Base-by-base conservation (phyloP, 2,329 filamentous ascomycete genomes). In the Trichoderma citrinoviride region DNA sequence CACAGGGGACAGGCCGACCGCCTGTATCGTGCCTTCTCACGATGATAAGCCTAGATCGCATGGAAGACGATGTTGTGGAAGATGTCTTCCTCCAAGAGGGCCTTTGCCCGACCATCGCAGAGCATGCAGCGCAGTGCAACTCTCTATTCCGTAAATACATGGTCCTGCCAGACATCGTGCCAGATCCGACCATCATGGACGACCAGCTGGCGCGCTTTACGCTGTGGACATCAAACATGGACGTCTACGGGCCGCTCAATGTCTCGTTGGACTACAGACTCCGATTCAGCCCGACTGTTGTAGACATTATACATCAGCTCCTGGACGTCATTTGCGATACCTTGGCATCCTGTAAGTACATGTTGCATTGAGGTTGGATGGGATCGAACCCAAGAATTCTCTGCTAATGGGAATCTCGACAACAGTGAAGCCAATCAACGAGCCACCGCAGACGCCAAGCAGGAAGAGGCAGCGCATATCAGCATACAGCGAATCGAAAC, bases 31-130 rank as follows among this genome's bases (percentile, higher is more conserved):
- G 40, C 5, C 21, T 6, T 41, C 33, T 25, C 56, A 15, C 27
- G 19, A 60, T 60, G 44, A 15, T 12, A 23, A 41, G 14, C 21
- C 15, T 40, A 21, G 44, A 60, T 40, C 56, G 29, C 19, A 60
- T 41, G 56, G 56, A 49, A 25, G 56, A 60, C n/a, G 56, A 60
- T 27, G 3, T 44, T 14, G 53, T 55, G 17, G 56, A 58, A 49
- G 56, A 60, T 40, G 56, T 60, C 56, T 49, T 60, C 17, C 56
- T 60, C 29, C 56, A 60, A 60, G 56, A 60, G 44, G 56, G 56
- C 6, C 56, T 60, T 19, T 49, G 29, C 56, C 56, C 56, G 29
- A 60, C 56, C 19, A 60, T 60, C 15, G 44, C 44, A 19, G 44
- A 60, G n/a, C 56, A 60, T 6, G 56, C 44, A 40, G 43, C 21